Base-by-base conservation (phyloP, 768 basidiomycete species). In the Calvatia gigantea region DNA sequence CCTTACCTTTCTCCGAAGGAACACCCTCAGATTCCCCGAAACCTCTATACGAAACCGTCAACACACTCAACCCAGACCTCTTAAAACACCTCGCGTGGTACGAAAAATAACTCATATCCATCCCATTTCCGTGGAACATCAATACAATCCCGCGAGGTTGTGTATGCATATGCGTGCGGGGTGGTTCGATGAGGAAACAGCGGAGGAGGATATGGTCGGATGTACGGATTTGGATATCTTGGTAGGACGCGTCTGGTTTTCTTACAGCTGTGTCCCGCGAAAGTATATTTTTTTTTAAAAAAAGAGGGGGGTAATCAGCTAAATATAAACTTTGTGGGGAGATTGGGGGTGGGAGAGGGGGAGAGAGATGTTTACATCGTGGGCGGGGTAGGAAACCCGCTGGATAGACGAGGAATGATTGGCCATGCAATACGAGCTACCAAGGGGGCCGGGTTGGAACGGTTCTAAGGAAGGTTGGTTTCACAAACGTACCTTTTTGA, bases 41-140 rank as follows among this genome's bases (percentile, higher is more conserved):
- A 87, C 94, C 94, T 54, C 95, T 76, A 68, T 98, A 98, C 41
- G 90, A 93, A 4, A 94, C 69, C 75, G 94, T 86, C 45, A 97
- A 73, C 0, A 95, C 91, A 61, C 94, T 94, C 64, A 89, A 95
- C 17, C 84, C 77, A 77, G 85, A 79, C 61, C 77, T 74, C 17
- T 78, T 84, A 61, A 94, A 89, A 29, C 84, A 71, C 27, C 73
- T 71, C 0, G 87, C 92, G 14, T 86, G 67, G 2, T 86, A 83
- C 53, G 91, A 75, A 1, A 89, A 77, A 62, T 93, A 87, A 3
- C 91, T 90, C 39, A 82, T 75, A 60, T 88, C 86, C 58, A 84
- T 85, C 0, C 81, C 84, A 58, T 90, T 89, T 2, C 94, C 94
- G 62, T 96, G 94, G 55, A 95, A 92, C 78, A 96, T 83, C 37